Evolutionary conservation across 1,284 basidiomycete genomes (phyloP), one percentile per base, ranked within the genome.

Genomic region (Leucoagaricus sp.): DNA sequence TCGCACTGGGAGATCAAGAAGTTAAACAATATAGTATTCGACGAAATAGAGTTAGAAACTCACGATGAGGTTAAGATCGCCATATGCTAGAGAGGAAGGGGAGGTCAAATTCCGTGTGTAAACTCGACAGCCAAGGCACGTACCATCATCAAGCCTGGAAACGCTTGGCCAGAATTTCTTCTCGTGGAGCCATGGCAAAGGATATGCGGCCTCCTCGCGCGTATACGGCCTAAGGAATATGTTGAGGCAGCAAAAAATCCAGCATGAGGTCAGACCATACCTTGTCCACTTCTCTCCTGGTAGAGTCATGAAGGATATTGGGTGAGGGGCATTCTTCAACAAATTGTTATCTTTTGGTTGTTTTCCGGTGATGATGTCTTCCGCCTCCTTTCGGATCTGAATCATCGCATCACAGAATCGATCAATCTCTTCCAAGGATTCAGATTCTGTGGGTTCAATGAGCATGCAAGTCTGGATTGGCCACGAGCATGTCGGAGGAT

Each of bases 351-450:
- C 90, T 68, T 81, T 87, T 2, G 93, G 89, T 69, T 95, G 92
- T 67, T 87, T 89, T 52, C 95, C 96, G 13, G 81, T 78, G 46
- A 91, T 84, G 64, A 99, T 84, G 60, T 96, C 93, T 61, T 96
- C 89, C 0, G 88, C 93, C 73, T 99, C 96, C 63, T 86, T 79
- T 53, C 95, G 89, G 65, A 99, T 99, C 62, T 91, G 84, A 63
- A 99, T 96, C 89, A 98, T 95, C 5, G 96, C 96, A 63, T 98
- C 93, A 72, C 94, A 94, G 79, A 98, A 96, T 65, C 89, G 83
- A 68, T 98, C 93, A 54, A 98, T 82, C 72, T 97, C 95, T 62
- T 93, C 87, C 50, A 96, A 79, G 1, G 89, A 86, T 74, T 98
- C 95, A 0, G 92, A 94, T 73, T 98, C 95, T 10, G 95, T 98